Evolutionary conservation across 2,329 filamentous ascomycete species (phyloP).

Genomic region (Calonectria multiphialidica): DNA sequence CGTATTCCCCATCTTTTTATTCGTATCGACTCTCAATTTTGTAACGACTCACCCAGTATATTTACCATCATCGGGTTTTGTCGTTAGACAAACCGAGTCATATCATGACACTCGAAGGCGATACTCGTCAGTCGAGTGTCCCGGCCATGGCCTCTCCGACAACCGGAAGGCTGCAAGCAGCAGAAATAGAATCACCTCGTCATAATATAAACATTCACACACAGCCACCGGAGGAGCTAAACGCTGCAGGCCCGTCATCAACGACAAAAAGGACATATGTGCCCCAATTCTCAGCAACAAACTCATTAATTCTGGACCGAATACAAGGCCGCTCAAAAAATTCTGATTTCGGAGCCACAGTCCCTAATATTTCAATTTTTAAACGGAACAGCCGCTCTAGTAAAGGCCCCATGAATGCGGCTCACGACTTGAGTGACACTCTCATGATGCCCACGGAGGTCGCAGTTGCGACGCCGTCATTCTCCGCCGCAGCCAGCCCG

Average conservation of each 20-base stretch:
- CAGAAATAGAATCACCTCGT: neutral
- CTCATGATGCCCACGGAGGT: constrained; percentile 27
- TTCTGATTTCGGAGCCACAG: constrained; percentile 3
- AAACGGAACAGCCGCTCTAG: neutral
- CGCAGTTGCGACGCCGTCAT: constrained; percentile 12
- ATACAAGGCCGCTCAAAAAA: constrained; percentile 31
- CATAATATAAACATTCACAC: neutral
- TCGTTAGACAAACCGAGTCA: neutral
- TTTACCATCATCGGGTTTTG: neutral
- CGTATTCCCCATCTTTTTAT: neutral
- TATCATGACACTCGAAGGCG: neutral
- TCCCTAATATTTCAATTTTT: neutral
- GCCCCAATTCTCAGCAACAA: constrained; percentile 46
- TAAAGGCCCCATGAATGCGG: neutral
- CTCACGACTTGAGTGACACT: constrained; percentile 22
- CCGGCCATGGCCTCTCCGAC: neutral
- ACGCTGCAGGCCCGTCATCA: neutral
- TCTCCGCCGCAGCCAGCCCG: constrained; percentile 10
- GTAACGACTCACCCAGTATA: neutral
- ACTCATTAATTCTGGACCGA: constrained; percentile 43
- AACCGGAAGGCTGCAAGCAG: neutral
- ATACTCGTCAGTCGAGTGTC: neutral
- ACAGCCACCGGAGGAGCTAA: neutral
- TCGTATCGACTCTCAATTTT: neutral
- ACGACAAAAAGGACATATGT: constrained; percentile 39